A percentile compares a stretch with the other conserved stretches of the same genome.
These are phyloP conservation scores for Escovopsis sp. DNA, from an alignment of 2,329 filamentous ascomycete genomes.

Conservation along the genomic window DNA sequence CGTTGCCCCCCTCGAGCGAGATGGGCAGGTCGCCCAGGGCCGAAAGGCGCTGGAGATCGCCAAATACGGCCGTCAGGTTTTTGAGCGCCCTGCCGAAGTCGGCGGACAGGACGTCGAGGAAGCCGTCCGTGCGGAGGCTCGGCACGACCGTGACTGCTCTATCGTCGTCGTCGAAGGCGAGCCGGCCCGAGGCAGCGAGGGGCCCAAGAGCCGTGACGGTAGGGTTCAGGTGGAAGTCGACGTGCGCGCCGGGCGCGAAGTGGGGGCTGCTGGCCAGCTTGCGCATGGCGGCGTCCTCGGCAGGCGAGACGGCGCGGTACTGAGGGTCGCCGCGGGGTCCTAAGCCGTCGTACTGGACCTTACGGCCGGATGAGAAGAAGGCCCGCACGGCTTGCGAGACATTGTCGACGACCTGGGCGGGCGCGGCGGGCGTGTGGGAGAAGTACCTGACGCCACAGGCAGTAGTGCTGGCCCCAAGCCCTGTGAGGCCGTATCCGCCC, in stretches of 20 bases:
- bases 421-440: slow-evolving; percentile 70
- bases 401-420: slow-evolving; percentile 84
- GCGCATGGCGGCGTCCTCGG: slow-evolving; percentile 57
- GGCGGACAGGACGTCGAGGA: slow-evolving; percentile 69
- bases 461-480: too few species aligned
- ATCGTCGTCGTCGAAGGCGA: slow-evolving; percentile 18
- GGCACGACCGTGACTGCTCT: slow-evolving; percentile 26
- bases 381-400: slow-evolving; percentile 87
- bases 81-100: slow-evolving; percentile 82
- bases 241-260: slow-evolving; percentile 54
- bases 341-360: slow-evolving; percentile 70
- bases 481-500: slow-evolving; percentile 67
- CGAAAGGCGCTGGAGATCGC: slow-evolving; percentile 66
- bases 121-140: slow-evolving; percentile 65
- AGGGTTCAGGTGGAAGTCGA: slow-evolving; percentile 80
- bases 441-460: slow-evolving; percentile 77
- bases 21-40: slow-evolving; percentile 73
- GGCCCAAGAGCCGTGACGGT: slow-evolving; percentile 79
- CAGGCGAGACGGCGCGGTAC: slow-evolving; percentile 59
- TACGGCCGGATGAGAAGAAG: slow-evolving; percentile 83
- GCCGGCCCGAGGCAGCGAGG: slow-evolving; percentile 33
- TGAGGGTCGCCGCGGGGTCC: slow-evolving; percentile 58
- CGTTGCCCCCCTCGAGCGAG: slow-evolving; percentile 48
- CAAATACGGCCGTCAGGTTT: slow-evolving; percentile 64
- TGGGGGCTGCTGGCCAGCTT: slow-evolving; percentile 47